Percentiles rank a stretch among this genome's conserved stretches.
Conservation (phyloP, 2,329 filamentous ascomycete genomes). For the Apiospora phragmitis region DNA sequence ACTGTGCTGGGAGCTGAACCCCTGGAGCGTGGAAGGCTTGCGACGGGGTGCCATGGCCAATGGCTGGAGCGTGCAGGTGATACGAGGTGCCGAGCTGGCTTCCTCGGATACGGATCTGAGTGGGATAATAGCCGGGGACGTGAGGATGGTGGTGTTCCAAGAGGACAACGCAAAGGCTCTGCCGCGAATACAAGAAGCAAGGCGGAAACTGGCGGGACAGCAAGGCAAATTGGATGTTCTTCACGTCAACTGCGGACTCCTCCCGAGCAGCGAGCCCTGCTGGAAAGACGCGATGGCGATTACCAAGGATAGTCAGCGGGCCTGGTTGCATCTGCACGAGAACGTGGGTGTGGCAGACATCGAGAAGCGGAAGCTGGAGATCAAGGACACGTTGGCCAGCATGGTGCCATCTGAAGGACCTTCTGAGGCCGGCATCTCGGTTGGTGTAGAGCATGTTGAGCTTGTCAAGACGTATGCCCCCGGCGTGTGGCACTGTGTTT, state of each 20-base stretch:
- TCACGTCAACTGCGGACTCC: conserved; percentile 66
- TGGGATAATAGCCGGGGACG: conserved; percentile 41
- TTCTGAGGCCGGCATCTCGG: not conserved
- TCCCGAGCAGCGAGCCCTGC: conserved; percentile 56
- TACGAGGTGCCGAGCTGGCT: conserved; percentile 43
- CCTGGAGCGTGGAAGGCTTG: conserved; percentile 83
- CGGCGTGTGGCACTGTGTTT: conserved; percentile 69
- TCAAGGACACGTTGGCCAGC: conserved; percentile 47
- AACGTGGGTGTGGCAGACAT: conserved; percentile 61
- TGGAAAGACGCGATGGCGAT: conserved; percentile 56
- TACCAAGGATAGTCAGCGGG: conserved; percentile 33
- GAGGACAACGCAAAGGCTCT: conserved; percentile 65
- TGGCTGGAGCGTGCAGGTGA: conserved; percentile 61
- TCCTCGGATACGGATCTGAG: conserved; percentile 32
- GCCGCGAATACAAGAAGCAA: conserved; percentile 32
- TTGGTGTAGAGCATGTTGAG: conserved; percentile 53
- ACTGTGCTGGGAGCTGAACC: conserved; percentile 88
- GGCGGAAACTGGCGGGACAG: not conserved
- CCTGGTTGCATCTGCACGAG: conserved; percentile 67
- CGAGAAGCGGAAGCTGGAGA: conserved; percentile 43
- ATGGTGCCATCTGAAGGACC: not conserved
- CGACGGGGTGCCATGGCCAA: conserved; percentile 72
- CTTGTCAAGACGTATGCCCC: conserved; percentile 70
- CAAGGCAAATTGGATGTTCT: conserved; percentile 41
- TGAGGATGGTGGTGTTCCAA: conserved; percentile 65